phyloP scores from a whole-genome alignment of 306 rosid species.

The Lupinus albus region DNA sequence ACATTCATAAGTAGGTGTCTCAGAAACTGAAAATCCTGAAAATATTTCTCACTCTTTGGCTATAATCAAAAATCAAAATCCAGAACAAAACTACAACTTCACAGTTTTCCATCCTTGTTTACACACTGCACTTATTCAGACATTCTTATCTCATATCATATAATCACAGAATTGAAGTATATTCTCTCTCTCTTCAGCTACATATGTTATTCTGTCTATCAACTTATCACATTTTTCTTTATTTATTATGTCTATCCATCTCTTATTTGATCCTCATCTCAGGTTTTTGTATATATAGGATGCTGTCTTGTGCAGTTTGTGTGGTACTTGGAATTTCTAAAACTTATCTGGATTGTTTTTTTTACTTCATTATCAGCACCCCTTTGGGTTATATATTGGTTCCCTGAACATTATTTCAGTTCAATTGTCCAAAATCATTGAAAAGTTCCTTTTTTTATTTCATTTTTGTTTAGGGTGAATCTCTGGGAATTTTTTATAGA shows the following conservation, averaged over 20 bases:
- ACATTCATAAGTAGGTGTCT: background rate
- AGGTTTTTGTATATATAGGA: constrained; percentile 30
- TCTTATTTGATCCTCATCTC: constrained; percentile 24
- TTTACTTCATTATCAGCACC: constrained; percentile 30
- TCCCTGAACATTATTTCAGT: constrained; percentile 15
- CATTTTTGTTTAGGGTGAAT: constrained; percentile 20
- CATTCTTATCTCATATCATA: constrained; percentile 30
- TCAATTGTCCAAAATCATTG: constrained; percentile 3
- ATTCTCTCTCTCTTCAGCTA: constrained; percentile 32
- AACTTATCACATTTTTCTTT: background rate
- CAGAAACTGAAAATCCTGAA: background rate
- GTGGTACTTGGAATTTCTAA: constrained; percentile 34
- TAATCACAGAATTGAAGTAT: constrained; percentile 37
- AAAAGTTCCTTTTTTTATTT: constrained; percentile 23
- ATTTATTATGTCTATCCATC: constrained; percentile 32
- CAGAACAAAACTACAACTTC: background rate
- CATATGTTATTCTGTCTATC: constrained; percentile 27
- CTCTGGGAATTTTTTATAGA: constrained; percentile 1
- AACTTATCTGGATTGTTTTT: constrained; percentile 36
- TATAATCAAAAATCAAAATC: constrained; percentile 43
- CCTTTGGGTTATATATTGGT: constrained; percentile 41
- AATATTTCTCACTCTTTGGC: constrained; percentile 37
- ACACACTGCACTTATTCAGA: constrained; percentile 3
- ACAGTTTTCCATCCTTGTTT: constrained; percentile 9
- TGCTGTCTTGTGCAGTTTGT: constrained; percentile 19